A percentile compares a stretch with the other conserved stretches of the same genome.
Conservation (phyloP, 1,284 basidiomycete species). For the Irpex lacteus region DNA sequence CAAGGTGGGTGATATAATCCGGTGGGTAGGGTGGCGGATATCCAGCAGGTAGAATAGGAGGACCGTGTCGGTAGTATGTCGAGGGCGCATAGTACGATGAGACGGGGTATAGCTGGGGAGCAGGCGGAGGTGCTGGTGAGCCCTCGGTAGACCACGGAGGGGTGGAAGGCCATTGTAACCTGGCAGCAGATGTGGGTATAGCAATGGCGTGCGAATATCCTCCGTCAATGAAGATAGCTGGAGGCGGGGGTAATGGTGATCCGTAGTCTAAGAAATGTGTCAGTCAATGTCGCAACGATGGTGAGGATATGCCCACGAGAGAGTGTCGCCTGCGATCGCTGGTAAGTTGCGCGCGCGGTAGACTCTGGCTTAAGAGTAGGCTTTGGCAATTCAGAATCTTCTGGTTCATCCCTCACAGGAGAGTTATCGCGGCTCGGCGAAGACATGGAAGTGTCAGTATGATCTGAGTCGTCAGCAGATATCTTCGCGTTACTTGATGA, state of each 20-base stretch:
- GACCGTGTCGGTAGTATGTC: conserved; percentile 45
- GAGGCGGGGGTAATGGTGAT: conserved; percentile 22
- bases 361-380: not conserved
- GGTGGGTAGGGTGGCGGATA: conserved; percentile 10
- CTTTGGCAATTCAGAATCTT: conserved; percentile 28
- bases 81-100: conserved; percentile 44
- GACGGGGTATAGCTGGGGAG: conserved; percentile 27
- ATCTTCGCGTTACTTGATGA: conserved; percentile 38
- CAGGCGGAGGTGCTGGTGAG: conserved; percentile 25
- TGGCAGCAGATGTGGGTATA: conserved; percentile 51
- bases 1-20: conserved; percentile 14
- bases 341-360: conserved; percentile 6
- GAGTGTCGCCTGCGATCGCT: not conserved
- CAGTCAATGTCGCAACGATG: conserved; percentile 9
- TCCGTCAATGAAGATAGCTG: conserved; percentile 28
- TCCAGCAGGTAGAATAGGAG: conserved; percentile 22
- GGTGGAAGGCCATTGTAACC: conserved; percentile 37
- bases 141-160: conserved; percentile 36
- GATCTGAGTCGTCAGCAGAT: conserved; percentile 6
- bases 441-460: conserved; percentile 37
- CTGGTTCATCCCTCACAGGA: conserved; percentile 40
- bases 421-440: conserved; percentile 47
- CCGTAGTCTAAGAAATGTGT: conserved; percentile 13
- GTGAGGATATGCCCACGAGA: not conserved
- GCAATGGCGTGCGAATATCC: conserved; percentile 37